A percentile compares a stretch with the other conserved stretches of the same genome.
Conservation (phyloP, 2,329 filamentous ascomycete species). For the Cladosporium sp. region DNA sequence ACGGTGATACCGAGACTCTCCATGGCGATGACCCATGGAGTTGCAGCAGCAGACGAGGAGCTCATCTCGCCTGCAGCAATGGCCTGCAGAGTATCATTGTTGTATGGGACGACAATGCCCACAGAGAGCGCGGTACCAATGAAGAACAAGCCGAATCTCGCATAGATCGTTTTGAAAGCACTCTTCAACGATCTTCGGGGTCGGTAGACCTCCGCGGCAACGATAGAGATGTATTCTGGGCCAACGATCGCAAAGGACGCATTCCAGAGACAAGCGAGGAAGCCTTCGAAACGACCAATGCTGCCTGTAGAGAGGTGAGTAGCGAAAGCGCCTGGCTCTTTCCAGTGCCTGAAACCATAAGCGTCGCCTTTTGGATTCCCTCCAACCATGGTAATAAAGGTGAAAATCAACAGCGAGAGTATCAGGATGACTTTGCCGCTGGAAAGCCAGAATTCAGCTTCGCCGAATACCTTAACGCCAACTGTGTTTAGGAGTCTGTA, state of each 20-base stretch:
- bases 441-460: constrained; percentile 51
- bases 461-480: constrained; percentile 42
- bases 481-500: constrained; percentile 34
- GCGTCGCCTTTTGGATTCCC: constrained; percentile 31
- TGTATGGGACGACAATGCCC: constrained; percentile 21
- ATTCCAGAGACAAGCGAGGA: constrained; percentile 68
- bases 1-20: constrained; percentile 39
- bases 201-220: constrained; percentile 3
- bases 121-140: constrained; percentile 18
- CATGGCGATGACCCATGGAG: constrained; percentile 16
- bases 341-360: constrained; percentile 40
- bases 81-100: constrained; percentile 24
- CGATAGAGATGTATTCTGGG: constrained; percentile 7
- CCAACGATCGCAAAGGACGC: constrained; percentile 54
- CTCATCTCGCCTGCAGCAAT: constrained; percentile 27
- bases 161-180: constrained; percentile 4
- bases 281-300: constrained; percentile 10
- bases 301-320: constrained; percentile 13
- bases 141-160: constrained; percentile 16
- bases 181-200: constrained; percentile 1
- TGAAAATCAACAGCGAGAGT: constrained; percentile 27
- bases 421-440: no score
- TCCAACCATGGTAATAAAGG: constrained; percentile 27
- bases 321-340: constrained; percentile 30
- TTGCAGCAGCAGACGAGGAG: constrained; percentile 31